Percentiles rank a stretch among this genome's conserved stretches.
These are phyloP conservation scores for Przewalskia tangutica DNA, from an alignment of 257 asterid species.

Conservation along the genomic window DNA sequence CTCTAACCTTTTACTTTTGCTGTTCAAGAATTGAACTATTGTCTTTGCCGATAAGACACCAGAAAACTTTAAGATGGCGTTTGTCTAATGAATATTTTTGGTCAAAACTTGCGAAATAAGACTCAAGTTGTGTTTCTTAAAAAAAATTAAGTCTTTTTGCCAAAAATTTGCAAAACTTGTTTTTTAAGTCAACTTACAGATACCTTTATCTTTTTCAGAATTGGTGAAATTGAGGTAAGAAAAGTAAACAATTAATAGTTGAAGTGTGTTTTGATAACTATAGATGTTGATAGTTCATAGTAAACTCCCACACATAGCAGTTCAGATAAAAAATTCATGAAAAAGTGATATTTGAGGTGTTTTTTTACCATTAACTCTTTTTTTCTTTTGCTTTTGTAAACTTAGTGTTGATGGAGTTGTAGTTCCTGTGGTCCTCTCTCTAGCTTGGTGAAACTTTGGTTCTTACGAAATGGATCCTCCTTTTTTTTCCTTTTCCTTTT, in stretches of 20 bases:
- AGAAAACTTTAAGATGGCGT: not conserved
- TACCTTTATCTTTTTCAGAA: not conserved
- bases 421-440: not conserved
- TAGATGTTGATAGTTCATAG: too few relatives aligned
- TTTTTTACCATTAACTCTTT: too few relatives aligned
- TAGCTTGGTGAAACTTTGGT: not conserved
- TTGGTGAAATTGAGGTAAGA: too few relatives aligned
- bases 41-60: not conserved
- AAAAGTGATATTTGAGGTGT: too few relatives aligned
- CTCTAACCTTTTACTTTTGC: not conserved
- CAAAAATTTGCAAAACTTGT: not conserved
- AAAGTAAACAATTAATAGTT: too few relatives aligned
- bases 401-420: not conserved
- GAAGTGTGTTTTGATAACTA: too few relatives aligned
- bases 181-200: not conserved
- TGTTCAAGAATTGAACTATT: not conserved
- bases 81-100: not conserved
- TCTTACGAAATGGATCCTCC: not conserved
- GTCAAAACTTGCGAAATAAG: not conserved
- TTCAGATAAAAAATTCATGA: too few relatives aligned
- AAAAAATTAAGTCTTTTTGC: not conserved
- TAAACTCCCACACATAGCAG: too few relatives aligned
- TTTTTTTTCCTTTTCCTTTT: not conserved
- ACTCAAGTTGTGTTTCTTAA: not conserved
- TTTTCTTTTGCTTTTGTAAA: not conserved